Evolutionary conservation across 306 rosid species (phyloP).

Genomic region (Sicyos baderoa): DNA sequence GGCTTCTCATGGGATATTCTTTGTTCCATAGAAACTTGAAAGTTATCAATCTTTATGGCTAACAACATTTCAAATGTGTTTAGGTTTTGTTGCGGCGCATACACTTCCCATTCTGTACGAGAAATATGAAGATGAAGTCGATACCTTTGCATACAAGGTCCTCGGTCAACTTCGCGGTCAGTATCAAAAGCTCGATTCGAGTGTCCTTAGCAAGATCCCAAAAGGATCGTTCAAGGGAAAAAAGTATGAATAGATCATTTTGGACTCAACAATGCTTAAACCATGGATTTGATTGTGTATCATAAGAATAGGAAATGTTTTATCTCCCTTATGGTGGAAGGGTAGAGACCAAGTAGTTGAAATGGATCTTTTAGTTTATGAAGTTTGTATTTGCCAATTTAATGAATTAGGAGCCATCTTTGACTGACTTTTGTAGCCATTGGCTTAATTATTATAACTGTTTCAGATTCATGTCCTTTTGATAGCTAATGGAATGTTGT

Average conservation of each 20-base stretch:
- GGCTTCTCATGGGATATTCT: no score
- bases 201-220: slow-evolving; percentile 73
- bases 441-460: background rate
- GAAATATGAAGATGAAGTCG: slow-evolving; percentile 65
- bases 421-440: background rate
- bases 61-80: background rate
- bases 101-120: slow-evolving; percentile 78
- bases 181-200: slow-evolving; percentile 48
- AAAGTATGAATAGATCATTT: slow-evolving; percentile 45
- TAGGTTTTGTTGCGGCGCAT: slow-evolving; percentile 81
- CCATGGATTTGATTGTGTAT: slow-evolving; percentile 14
- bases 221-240: slow-evolving; percentile 44
- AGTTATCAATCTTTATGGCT: background rate
- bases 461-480: background rate
- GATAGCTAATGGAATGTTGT: background rate
- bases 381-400: background rate
- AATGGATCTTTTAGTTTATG: background rate
- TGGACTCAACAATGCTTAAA: background rate
- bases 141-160: slow-evolving; percentile 42
- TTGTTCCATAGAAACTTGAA: background rate
- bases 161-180: slow-evolving; percentile 40
- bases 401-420: background rate
- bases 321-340: background rate
- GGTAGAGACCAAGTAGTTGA: background rate
- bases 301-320: background rate